phyloP scores from a whole-genome alignment of 2,329 filamentous ascomycete genomes.

The Colletotrichum echinochloae region DNA sequence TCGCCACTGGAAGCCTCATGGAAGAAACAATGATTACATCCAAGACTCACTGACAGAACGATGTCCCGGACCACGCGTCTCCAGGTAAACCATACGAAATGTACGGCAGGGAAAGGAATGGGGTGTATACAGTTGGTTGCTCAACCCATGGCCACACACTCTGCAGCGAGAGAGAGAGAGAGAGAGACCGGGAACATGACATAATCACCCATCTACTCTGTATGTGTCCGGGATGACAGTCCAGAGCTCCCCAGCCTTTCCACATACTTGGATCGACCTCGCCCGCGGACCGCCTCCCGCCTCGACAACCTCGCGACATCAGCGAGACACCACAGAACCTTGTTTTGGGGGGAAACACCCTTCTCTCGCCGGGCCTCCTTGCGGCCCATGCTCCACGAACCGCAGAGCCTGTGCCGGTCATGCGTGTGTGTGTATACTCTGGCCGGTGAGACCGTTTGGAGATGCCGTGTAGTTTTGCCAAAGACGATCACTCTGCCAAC shows the following conservation, averaged over 20 bases:
- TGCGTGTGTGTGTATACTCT: too few relatives aligned
- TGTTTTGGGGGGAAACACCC: constrained; percentile 1
- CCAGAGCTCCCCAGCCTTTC: constrained; percentile 12
- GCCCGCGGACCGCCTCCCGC: not conserved
- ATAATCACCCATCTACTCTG: not conserved
- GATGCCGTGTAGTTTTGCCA: not conserved
- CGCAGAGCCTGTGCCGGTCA: constrained; percentile 14
- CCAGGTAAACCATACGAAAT: not conserved
- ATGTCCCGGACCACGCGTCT: not conserved
- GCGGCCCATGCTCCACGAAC: constrained; percentile 26
- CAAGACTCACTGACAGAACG: not conserved
- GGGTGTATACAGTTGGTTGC: not conserved
- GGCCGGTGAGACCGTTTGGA: not conserved
- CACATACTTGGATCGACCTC: not conserved
- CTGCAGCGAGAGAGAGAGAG: too few relatives aligned
- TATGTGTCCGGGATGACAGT: constrained; percentile 11
- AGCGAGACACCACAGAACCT: constrained; percentile 20
- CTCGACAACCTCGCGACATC: constrained; percentile 19
- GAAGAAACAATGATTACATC: not conserved
- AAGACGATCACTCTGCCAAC: not conserved
- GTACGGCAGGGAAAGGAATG: not conserved
- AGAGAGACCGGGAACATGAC: not conserved
- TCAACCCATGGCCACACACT: not conserved
- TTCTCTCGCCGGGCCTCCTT: constrained; percentile 1
- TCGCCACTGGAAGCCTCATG: not conserved